Percentiles rank a stretch among this genome's conserved stretches.
Evolutionary conservation across 2,329 filamentous ascomycete species (phyloP).

Genomic region (Diaporthe sp.): DNA sequence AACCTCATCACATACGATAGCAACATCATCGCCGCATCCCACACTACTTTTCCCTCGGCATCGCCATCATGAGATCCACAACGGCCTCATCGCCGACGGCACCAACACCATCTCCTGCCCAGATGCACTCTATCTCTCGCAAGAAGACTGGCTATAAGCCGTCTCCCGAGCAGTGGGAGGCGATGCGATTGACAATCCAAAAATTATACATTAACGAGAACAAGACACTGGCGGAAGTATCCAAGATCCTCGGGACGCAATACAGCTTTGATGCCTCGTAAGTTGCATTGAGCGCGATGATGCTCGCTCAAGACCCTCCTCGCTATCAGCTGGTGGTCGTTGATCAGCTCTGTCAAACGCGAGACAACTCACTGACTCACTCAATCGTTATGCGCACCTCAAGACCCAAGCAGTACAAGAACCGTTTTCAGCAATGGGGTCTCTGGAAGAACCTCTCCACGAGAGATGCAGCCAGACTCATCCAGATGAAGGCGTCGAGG

Average conservation of each 20-base stretch:
- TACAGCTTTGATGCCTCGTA: slow-evolving; percentile 29
- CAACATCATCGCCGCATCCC: slow-evolving; percentile 13
- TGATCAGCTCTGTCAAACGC: neutral
- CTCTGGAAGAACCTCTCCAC: slow-evolving; percentile 33
- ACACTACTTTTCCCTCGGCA: neutral
- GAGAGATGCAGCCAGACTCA: slow-evolving; percentile 26
- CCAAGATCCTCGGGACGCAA: slow-evolving; percentile 2
- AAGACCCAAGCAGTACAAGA: slow-evolving; percentile 33
- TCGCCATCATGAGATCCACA: slow-evolving; percentile 3
- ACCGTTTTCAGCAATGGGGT: slow-evolving; percentile 31
- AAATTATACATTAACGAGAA: slow-evolving; percentile 33
- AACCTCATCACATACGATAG: neutral
- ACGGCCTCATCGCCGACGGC: neutral
- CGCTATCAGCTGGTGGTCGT: neutral
- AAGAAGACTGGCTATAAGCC: slow-evolving; percentile 21
- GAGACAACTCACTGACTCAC: slow-evolving; percentile 14
- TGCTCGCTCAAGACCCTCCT: neutral
- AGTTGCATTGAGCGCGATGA: slow-evolving; percentile 27
- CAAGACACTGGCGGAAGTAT: slow-evolving; percentile 25
- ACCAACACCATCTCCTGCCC: neutral
- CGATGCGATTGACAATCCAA: slow-evolving; percentile 25
- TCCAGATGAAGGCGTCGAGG: slow-evolving; percentile 25
- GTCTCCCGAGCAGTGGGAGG: slow-evolving; percentile 26
- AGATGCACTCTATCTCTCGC: neutral
- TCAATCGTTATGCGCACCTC: neutral